A percentile compares a stretch with the other conserved stretches of the same genome.
Conservation (phyloP, 805 yeast species). For the Kodamaea neixiangensis region DNA sequence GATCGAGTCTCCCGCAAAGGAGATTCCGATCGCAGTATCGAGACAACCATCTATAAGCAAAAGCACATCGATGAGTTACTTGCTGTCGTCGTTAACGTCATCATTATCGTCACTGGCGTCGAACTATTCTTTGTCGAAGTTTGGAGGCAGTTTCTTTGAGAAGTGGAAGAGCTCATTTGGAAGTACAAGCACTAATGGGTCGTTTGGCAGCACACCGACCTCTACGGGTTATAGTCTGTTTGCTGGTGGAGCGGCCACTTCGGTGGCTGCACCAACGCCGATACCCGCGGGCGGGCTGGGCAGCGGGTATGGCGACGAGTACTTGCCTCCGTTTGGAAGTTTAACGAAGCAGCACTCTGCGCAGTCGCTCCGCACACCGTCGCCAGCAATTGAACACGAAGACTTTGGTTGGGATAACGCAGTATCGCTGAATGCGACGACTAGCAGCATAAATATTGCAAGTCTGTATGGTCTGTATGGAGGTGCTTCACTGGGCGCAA, state of each 20-base stretch:
- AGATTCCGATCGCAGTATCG: slow-evolving; percentile 21
- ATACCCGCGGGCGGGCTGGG: background rate
- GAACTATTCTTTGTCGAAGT: slow-evolving; percentile 40
- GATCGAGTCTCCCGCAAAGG: slow-evolving; percentile 18
- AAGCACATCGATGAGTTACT: slow-evolving; percentile 7
- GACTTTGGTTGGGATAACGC: slow-evolving; percentile 25
- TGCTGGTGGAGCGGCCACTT: background rate
- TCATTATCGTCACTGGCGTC: slow-evolving; percentile 42
- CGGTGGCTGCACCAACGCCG: background rate
- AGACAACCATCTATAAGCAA: slow-evolving; percentile 2
- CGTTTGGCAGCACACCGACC: slow-evolving; percentile 3
- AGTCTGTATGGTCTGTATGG: background rate
- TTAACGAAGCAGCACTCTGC: slow-evolving; percentile 26
- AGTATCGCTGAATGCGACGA: slow-evolving; percentile 3
- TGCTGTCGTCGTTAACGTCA: slow-evolving; percentile 33
- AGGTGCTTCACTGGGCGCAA: background rate
- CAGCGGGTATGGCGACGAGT: slow-evolving; percentile 10
- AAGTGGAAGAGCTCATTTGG: slow-evolving; percentile 43
- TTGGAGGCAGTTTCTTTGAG: slow-evolving; percentile 47
- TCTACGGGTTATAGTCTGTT: background rate
- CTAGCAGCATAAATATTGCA: background rate
- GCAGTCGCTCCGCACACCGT: slow-evolving; percentile 36
- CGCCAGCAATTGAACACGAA: slow-evolving; percentile 38
- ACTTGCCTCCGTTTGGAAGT: slow-evolving; percentile 18
- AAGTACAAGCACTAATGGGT: background rate